Evolutionary conservation across 225 moss, liverwort and hornwort genomes (phyloP), one percentile per base, ranked within the genome.

Genomic region (Polytrichum formosum): DNA sequence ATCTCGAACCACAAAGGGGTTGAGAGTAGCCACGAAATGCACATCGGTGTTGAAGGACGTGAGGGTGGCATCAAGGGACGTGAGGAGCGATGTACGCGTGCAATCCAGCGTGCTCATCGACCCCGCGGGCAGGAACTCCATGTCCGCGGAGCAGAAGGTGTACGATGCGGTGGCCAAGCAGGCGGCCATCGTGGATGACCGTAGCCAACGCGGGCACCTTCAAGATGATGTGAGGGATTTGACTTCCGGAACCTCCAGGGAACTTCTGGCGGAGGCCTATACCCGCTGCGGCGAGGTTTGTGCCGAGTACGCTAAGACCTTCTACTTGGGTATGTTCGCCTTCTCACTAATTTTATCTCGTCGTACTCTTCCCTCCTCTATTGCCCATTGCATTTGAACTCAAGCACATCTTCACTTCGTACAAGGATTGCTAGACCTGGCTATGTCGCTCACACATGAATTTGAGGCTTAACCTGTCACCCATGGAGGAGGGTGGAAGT

Each of bases 261-360:
- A 87, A 82, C 63, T 96, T 33, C 74, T 96, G 10, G 72, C 65
- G 1, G 89, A 96, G 0, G 93, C 93, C 7, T 96, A 91, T 30
- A 73, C 33, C 7, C 87, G 93, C 0, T 96, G 93, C 61, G 96
- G 96, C 18, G 91, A 96, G 63, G 96, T 96, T 25, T 96, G 96
- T 56, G 93, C 90, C 1, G 96, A 96, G 69, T 92, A 93, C 30
- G 96, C 96, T 0, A 96, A 96, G 68, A 96, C 91, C 1, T 96
- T 96, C 71, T 96, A 85, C 70, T 80, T 96, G 9, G 96, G 93
- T 96, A 73, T 19, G 90, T 46, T 18, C 29, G 1, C 55, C 46
- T 4, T 65, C 7, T 13, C 46, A 46, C 46, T 46, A 46, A 46
- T 46, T 37, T 46, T 4, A 46, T 13, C 13, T 46, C 46, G 1